These are phyloP conservation scores for Fusarium sp. DNA, from an alignment of 2,329 filamentous ascomycete species.

Conservation along the genomic window DNA sequence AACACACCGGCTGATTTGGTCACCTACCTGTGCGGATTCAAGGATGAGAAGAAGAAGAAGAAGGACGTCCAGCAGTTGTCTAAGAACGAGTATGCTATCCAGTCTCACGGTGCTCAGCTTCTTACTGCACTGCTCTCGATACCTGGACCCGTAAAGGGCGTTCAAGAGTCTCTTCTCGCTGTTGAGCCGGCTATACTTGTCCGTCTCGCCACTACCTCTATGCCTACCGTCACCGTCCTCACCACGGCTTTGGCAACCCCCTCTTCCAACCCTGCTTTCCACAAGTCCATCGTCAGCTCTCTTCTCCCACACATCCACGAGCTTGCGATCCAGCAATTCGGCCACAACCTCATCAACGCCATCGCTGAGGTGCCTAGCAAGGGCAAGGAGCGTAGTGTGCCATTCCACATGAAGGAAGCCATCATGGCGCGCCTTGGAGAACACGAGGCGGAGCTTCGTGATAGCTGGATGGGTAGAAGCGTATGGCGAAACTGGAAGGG, in stretches of 20 bases:
- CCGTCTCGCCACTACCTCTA: slow-evolving; percentile 70
- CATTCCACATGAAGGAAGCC: slow-evolving; percentile 69
- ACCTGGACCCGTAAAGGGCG: slow-evolving; percentile 76
- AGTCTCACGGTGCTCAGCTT: slow-evolving; percentile 82
- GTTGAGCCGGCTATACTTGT: slow-evolving; percentile 68
- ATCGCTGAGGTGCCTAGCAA: slow-evolving; percentile 64
- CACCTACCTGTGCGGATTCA: slow-evolving; percentile 62
- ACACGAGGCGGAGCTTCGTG: slow-evolving; percentile 62
- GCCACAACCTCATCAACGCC: slow-evolving; percentile 63
- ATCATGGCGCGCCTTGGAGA: slow-evolving; percentile 63
- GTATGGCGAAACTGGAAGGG: slow-evolving; percentile 70
- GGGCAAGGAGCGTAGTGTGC: slow-evolving; percentile 61
- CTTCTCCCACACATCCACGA: slow-evolving; percentile 59
- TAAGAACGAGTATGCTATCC: slow-evolving; percentile 69
- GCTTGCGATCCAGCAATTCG: slow-evolving; percentile 63
- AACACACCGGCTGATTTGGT: slow-evolving; percentile 60
- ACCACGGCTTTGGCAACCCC: slow-evolving; percentile 62
- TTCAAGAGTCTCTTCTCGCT: slow-evolving; percentile 78
- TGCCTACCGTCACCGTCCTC: slow-evolving; percentile 62
- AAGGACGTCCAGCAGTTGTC: slow-evolving; percentile 53
- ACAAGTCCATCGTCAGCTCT: slow-evolving; percentile 65
- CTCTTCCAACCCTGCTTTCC: slow-evolving; percentile 64
- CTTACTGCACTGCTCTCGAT: slow-evolving; percentile 83
- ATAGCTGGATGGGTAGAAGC: slow-evolving; percentile 66
- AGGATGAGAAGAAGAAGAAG: slow-evolving; percentile 52